phyloP scores from a whole-genome alignment of 176 grass and related monocot genomes.

The Ensete ventricosum region DNA sequence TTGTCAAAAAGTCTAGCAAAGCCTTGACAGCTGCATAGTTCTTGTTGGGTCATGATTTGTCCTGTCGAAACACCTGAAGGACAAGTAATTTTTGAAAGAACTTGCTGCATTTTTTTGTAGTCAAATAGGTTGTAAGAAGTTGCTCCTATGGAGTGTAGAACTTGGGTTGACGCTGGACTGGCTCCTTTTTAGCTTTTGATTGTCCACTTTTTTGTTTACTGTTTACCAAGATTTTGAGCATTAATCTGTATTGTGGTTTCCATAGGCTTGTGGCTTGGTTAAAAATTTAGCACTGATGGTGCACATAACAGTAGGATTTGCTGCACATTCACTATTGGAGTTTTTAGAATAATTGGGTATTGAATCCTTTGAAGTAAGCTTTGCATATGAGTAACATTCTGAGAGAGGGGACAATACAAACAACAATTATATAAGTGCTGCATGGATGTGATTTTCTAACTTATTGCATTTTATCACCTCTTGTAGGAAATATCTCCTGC shows the following conservation, averaged over 20 bases:
- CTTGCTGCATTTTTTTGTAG: neutral
- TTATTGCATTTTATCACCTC: neutral
- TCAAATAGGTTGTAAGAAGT: neutral
- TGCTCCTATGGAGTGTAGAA: neutral
- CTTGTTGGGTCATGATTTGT: conserved; percentile 99
- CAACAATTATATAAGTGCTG: no score
- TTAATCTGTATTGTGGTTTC: conserved; percentile 11
- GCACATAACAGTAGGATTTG: conserved; percentile 93
- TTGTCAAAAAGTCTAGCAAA: conserved; percentile 80
- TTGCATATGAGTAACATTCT: neutral
- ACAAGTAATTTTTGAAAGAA: conserved; percentile 37
- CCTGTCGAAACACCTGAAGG: conserved; percentile 99
- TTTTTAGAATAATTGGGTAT: conserved; percentile 97
- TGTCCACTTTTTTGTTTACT: neutral
- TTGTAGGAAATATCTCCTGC: conserved; percentile 5
- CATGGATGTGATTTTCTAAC: neutral
- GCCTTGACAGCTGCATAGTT: conserved; percentile 94
- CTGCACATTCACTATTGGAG: conserved; percentile 95
- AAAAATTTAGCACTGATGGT: conserved; percentile 99
- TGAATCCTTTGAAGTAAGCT: conserved; percentile 88
- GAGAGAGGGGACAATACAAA: no score
- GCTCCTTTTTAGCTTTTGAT: neutral
- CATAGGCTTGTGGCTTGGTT: conserved; percentile 91
- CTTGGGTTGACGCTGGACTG: neutral
- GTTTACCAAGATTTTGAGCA: neutral